A percentile compares a stretch with the other conserved stretches of the same genome.
These are phyloP conservation scores for Pichia sp. DNA, from an alignment of 1,139 yeast genomes.

Conservation along the genomic window DNA sequence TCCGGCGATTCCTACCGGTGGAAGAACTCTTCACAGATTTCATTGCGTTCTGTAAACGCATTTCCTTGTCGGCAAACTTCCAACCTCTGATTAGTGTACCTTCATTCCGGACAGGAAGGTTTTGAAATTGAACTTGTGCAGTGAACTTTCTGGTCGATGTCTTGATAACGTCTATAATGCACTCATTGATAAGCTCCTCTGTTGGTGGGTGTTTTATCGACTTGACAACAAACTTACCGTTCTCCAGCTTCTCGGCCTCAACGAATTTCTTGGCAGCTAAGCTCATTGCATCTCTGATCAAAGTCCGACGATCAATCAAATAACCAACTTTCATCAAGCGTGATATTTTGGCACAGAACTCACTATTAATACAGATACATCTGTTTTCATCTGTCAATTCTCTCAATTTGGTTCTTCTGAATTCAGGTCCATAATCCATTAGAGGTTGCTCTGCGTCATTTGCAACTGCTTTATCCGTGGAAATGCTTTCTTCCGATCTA, in stretches of 20 bases:
- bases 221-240: slow-evolving; percentile 13
- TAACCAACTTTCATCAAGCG: slow-evolving; percentile 36
- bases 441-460: not conserved
- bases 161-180: slow-evolving; percentile 3
- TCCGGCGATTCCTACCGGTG: not conserved
- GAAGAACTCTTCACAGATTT: not conserved
- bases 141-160: slow-evolving; percentile 10
- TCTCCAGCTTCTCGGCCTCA: slow-evolving; percentile 4
- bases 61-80: slow-evolving; percentile 15
- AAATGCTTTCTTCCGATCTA: no score
- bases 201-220: slow-evolving; percentile 21
- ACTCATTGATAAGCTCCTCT: slow-evolving; percentile 11
- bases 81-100: slow-evolving; percentile 10
- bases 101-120: slow-evolving; percentile 11
- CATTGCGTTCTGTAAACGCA: slow-evolving; percentile 14
- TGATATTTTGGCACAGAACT: slow-evolving; percentile 39
- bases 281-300: slow-evolving; percentile 40
- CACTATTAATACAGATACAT: slow-evolving; percentile 41
- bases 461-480: not conserved
- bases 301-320: slow-evolving; percentile 44
- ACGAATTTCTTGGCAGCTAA: slow-evolving; percentile 28
- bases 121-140: slow-evolving; percentile 12
- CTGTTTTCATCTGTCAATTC: slow-evolving; percentile 39
- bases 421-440: slow-evolving; percentile 29
- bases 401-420: slow-evolving; percentile 37